Evolutionary conservation across 1,284 basidiomycete species (phyloP).

Genomic region (Pseudozyma thailandica): DNA sequence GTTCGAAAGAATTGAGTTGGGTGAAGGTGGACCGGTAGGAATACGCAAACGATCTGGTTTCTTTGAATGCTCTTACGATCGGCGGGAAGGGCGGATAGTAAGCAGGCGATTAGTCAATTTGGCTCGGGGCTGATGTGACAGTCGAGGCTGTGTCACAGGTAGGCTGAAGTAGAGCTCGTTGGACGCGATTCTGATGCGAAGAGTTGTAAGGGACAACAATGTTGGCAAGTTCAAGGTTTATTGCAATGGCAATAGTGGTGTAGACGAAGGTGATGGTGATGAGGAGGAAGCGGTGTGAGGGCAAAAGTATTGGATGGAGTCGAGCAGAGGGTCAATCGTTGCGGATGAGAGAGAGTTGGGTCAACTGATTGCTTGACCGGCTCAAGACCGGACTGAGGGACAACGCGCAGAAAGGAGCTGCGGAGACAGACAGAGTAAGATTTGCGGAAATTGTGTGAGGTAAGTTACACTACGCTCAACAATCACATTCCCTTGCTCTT

Average conservation of each 20-base stretch:
- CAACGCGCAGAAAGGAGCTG: background rate
- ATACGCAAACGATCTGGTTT: background rate
- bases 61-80: too few species aligned
- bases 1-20: background rate
- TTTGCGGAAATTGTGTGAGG: conserved; percentile 18
- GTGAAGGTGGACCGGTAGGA: background rate
- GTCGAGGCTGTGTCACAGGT: too few species aligned
- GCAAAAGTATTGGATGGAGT: background rate
- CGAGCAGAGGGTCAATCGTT: too few species aligned
- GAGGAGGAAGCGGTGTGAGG: background rate
- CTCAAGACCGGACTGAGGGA: conserved; percentile 3
- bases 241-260: conserved; percentile 2
- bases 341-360: conserved; percentile 2
- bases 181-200: background rate
- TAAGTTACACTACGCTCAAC: conserved; percentile 18
- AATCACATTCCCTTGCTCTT: too few species aligned
- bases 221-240: background rate
- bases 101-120: too few species aligned
- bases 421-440: conserved; percentile 17
- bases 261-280: background rate
- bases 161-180: background rate
- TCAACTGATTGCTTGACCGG: conserved; percentile 13
- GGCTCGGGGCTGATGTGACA: too few species aligned
- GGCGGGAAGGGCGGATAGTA: too few species aligned
- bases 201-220: background rate